Conservation (phyloP, 2,329 filamentous ascomycete species). For the Botryotinia narcissicola region DNA sequence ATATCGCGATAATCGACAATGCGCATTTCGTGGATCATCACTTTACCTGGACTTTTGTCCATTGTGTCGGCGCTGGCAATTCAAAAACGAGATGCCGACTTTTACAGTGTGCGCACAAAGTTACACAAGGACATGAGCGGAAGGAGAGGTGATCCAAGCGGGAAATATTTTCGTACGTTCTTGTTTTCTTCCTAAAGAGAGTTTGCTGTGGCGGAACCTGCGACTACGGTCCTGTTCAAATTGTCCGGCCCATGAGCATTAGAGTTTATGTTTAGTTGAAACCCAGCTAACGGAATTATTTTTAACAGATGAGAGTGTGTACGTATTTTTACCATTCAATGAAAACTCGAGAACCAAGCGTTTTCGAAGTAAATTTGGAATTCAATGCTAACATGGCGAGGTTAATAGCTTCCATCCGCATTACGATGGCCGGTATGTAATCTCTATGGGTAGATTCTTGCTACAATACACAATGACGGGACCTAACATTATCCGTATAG, state of each 20-base stretch:
- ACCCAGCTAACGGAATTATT: not conserved
- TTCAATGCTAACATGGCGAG: constrained; percentile 23
- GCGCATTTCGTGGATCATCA: constrained; percentile 33
- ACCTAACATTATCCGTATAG: constrained; percentile 20
- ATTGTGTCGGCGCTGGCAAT: constrained; percentile 32
- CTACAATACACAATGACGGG: not conserved
- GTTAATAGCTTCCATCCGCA: constrained; percentile 40
- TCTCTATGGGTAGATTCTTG: not conserved
- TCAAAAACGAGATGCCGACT: constrained; percentile 37
- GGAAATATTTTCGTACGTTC: constrained; percentile 43
- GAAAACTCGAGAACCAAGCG: not conserved
- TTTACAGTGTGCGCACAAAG: constrained; percentile 34
- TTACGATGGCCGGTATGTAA: constrained; percentile 41
- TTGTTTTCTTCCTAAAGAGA: not conserved
- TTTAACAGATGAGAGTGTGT: constrained; percentile 36
- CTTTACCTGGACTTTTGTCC: constrained; percentile 30
- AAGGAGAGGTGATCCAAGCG: constrained; percentile 30
- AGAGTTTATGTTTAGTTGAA: not conserved
- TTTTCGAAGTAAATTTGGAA: not conserved
- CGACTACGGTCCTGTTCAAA: not conserved
- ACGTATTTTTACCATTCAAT: constrained; percentile 23
- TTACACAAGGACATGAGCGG: constrained; percentile 38
- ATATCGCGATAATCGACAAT: constrained; percentile 26
- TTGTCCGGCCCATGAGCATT: not conserved
- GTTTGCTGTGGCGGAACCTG: not conserved